Percentiles rank a stretch among this genome's conserved stretches.
These are phyloP conservation scores for Coemansia furcata DNA, from an alignment of 192 early-diverging fungal species.

Conservation along the genomic window DNA sequence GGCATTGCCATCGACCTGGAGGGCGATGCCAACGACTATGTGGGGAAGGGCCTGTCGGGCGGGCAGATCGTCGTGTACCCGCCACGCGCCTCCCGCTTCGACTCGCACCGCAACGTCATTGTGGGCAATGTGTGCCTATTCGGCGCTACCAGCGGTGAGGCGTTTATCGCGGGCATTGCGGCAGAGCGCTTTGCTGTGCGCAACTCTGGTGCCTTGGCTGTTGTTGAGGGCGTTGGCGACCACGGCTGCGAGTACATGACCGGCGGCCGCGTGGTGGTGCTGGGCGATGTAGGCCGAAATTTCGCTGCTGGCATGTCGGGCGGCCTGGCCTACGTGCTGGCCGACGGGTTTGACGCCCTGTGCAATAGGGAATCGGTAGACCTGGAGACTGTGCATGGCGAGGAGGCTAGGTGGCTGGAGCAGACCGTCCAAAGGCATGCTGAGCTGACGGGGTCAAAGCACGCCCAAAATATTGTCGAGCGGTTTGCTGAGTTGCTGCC, in stretches of 20 bases:
- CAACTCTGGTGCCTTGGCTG: conserved; percentile 95
- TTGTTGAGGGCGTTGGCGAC: conserved; percentile 96
- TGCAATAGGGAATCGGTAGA: conserved; percentile 94
- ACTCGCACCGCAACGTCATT: conserved; percentile 85
- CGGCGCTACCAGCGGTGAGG: conserved; percentile 89
- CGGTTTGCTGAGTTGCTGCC: conserved; percentile 70
- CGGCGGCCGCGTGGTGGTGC: conserved; percentile 87
- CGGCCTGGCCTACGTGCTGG: conserved; percentile 93
- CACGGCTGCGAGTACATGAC: conserved; percentile 99
- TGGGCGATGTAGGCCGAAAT: conserved; percentile 90
- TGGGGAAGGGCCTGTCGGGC: conserved; percentile 97
- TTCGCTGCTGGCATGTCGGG: conserved; percentile 99
- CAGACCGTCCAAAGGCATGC: conserved; percentile 79
- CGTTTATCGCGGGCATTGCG: conserved; percentile 91
- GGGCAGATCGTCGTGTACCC: conserved; percentile 88
- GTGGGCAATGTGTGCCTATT: conserved; percentile 98
- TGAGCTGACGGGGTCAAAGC: conserved; percentile 73
- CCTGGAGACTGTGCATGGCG: conserved; percentile 73
- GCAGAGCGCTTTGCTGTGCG: conserved; percentile 97
- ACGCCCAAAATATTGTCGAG: conserved; percentile 68
- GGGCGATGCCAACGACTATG: conserved; percentile 99
- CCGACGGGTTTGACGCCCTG: conserved; percentile 61
- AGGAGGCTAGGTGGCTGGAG: conserved; percentile 75
- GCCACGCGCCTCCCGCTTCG: conserved; percentile 75
- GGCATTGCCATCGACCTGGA: conserved; percentile 91